Evolutionary conservation across 306 rosid species (phyloP).

Genomic region (Lathyrus oleraceus): DNA sequence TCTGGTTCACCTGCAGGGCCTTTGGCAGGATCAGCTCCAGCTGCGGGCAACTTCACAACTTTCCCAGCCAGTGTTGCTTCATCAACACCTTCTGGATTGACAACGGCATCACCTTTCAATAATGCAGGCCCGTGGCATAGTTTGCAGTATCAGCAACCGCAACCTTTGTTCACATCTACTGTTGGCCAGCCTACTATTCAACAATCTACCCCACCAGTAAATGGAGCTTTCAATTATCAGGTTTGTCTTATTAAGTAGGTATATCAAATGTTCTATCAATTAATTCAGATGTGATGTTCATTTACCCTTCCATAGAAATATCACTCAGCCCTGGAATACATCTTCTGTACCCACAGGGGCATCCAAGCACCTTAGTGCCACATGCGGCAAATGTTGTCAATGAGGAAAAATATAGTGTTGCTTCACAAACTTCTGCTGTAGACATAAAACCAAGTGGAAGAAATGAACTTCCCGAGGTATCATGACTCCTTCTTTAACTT

Average conservation of each 20-base stretch:
- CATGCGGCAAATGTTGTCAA: conserved; percentile 42
- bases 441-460: conserved; percentile 63
- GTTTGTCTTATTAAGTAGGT: conserved; percentile 41
- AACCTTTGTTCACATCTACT: conserved; percentile 46
- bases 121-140: conserved; percentile 55
- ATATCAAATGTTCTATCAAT: conserved; percentile 32
- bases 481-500: conserved; percentile 27
- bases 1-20: conserved; percentile 46
- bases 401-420: conserved; percentile 38
- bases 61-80: conserved; percentile 59
- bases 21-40: conserved; percentile 41
- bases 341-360: conserved; percentile 49
- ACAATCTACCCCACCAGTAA: conserved; percentile 48
- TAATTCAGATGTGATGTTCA: conserved; percentile 15
- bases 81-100: conserved; percentile 47
- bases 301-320: conserved; percentile 41
- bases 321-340: conserved; percentile 57
- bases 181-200: conserved; percentile 51
- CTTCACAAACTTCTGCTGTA: conserved; percentile 47
- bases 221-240: conserved; percentile 64
- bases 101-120: conserved; percentile 40
- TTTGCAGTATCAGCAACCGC: conserved; percentile 54
- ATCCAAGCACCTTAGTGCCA: conserved; percentile 47
- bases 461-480: conserved; percentile 82
- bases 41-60: conserved; percentile 45